A percentile compares a stretch with the other conserved stretches of the same genome.
These are phyloP conservation scores for Kodamaea lidongshanica DNA, from an alignment of 805 yeast species.

Conservation along the genomic window DNA sequence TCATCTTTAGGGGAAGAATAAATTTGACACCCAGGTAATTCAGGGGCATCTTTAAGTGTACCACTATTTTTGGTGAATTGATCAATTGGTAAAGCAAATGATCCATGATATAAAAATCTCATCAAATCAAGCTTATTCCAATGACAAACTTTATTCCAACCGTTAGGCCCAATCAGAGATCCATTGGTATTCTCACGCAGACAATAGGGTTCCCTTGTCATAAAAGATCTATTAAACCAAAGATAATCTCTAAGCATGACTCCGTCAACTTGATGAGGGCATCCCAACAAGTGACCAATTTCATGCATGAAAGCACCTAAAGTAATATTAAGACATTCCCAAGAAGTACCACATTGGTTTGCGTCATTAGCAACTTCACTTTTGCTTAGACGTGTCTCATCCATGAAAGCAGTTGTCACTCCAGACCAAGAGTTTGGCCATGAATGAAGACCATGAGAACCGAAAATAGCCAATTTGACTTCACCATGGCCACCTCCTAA, in stretches of 20 bases:
- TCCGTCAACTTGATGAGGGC: slow-evolving; percentile 88
- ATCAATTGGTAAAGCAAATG: slow-evolving; percentile 69
- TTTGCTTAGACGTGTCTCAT: slow-evolving; percentile 57
- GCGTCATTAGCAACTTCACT: slow-evolving; percentile 86
- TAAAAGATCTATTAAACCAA: slow-evolving; percentile 73
- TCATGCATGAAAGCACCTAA: slow-evolving; percentile 95
- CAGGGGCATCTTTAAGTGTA: slow-evolving; percentile 14
- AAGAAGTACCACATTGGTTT: slow-evolving; percentile 74
- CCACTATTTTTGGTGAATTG: slow-evolving; percentile 32
- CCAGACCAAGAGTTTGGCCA: slow-evolving; percentile 87
- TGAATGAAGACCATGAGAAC: slow-evolving; percentile 84
- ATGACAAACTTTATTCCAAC: slow-evolving; percentile 60
- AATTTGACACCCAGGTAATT: slow-evolving; percentile 6
- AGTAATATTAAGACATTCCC: slow-evolving; percentile 86
- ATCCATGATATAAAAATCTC: slow-evolving; percentile 75
- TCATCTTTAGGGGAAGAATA: slow-evolving; percentile 19
- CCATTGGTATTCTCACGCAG: slow-evolving; percentile 46
- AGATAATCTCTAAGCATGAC: slow-evolving; percentile 86
- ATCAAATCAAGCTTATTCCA: slow-evolving; percentile 83
- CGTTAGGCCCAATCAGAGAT: slow-evolving; percentile 37
- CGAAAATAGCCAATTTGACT: slow-evolving; percentile 80
- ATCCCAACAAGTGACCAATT: slow-evolving; percentile 84
- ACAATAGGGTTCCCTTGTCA: slow-evolving; percentile 61
- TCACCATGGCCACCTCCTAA: slow-evolving; percentile 79
- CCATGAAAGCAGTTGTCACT: slow-evolving; percentile 61